Evolutionary conservation across 495 filamentous ascomycete genomes (phyloP), one percentile per base, ranked within the genome.

Genomic region (Penicillium paradoxum): DNA sequence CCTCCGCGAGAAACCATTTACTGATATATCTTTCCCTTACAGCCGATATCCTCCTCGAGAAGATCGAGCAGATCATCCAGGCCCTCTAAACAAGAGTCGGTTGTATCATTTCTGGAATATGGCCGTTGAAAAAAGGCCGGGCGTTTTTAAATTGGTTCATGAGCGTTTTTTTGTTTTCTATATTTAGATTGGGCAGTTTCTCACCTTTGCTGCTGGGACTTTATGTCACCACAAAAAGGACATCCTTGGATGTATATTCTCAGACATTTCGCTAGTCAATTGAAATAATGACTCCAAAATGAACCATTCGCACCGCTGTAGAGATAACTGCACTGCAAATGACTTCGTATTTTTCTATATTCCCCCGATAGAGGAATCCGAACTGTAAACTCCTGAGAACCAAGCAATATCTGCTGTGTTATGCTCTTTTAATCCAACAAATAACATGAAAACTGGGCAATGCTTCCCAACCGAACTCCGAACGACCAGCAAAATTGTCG

Each of bases 11-110:
- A 50, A 37, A 25, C 33, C 14, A 30, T 41, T 32, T 53, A 27
- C 19, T 33, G 30, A 37, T 42, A 56, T 68, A 59, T 76, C 56
- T 36, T 49, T 27, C n/a, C 18, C 7, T 8, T 29, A 44, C 25
- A 44, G 41, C 56, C 53, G 83, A 86, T 67, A 78, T 87, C 50
- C 69, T 87, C 39, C 72, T 86, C 30, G 84, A 86, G 65, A 75
- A 71, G 52, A 59, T 92, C 51, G 89, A 95, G 79, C 89, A 88
- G 82, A 79, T 93, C 50, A 77, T 86, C 45, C 81, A 80, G 69
- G 69, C 78, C 63, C 65, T 80, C 33, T 85, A 72, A 73, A 44
- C 36, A 38, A 37, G 37, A n/a, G n/a, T 32, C 19, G 33, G 32
- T 34, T 17, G 39, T 53, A 30, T 49, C 30, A 5, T 14, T 51